Evolutionary conservation across 2,329 filamentous ascomycete species (phyloP).

Genomic region (Tolypocladium ovalisporum): DNA sequence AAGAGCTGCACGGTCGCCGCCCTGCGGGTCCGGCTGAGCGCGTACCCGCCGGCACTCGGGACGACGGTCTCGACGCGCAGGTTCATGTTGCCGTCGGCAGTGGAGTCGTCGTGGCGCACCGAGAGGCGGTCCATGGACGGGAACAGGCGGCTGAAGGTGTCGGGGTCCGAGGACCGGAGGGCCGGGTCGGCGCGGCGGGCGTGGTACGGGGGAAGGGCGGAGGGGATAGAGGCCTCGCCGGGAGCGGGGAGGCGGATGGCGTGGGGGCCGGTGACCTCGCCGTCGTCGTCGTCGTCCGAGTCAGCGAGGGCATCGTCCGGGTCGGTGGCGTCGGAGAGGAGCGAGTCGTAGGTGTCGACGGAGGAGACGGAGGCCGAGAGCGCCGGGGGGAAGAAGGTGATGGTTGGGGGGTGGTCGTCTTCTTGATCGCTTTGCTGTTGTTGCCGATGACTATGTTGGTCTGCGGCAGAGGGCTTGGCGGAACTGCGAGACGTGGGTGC

Average conservation of each 20-base stretch:
- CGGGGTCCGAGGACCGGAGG: slow-evolving; percentile 65
- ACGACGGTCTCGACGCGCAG: slow-evolving; percentile 75
- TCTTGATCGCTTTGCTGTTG: background rate
- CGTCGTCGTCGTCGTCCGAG: slow-evolving; percentile 6
- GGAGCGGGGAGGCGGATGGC: slow-evolving; percentile 10
- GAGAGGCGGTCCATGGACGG: slow-evolving; percentile 71
- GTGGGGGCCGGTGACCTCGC: background rate
- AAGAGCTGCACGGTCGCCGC: slow-evolving; percentile 55
- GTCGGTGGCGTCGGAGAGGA: slow-evolving; percentile 32
- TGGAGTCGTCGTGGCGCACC: slow-evolving; percentile 84
- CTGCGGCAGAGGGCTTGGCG: background rate
- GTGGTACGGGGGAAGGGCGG: slow-evolving; percentile 43
- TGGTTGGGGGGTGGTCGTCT: background rate
- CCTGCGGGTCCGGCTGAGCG: slow-evolving; percentile 25
- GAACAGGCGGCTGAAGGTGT: slow-evolving; percentile 76
- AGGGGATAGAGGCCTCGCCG: slow-evolving; percentile 26
- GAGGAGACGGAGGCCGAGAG: slow-evolving; percentile 35
- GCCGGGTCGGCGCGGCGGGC: slow-evolving; percentile 51
- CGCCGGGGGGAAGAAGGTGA: slow-evolving; percentile 5
- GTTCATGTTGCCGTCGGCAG: slow-evolving; percentile 92
- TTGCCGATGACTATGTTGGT: background rate
- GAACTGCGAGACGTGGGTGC: background rate
- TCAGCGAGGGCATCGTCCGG: slow-evolving; percentile 15
- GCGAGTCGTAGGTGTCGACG: slow-evolving; percentile 72
- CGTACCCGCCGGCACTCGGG: slow-evolving; percentile 37